A percentile compares a stretch with the other conserved stretches of the same genome.
Evolutionary conservation across 202 grass and related monocot genomes (phyloP).

Genomic region (Schoenoplectus tabernaemontani): DNA sequence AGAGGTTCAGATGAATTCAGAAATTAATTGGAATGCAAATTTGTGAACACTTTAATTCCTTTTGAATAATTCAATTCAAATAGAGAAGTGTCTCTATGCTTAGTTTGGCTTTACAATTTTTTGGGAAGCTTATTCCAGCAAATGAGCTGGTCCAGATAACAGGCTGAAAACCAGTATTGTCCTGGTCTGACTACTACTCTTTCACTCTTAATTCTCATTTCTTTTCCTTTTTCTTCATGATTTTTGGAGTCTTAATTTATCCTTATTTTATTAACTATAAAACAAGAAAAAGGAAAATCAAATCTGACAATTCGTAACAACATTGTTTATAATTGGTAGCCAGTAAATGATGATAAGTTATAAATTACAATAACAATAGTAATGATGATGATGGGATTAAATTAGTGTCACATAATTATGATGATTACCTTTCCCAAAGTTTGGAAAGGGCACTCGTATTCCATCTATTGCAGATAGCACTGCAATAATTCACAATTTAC

Average conservation of each 20-base stretch:
- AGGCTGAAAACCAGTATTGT: background rate
- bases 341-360: background rate
- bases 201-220: background rate
- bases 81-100: background rate
- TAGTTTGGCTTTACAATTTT: background rate
- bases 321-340: background rate
- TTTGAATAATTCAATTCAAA: background rate
- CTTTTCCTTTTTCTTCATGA: background rate
- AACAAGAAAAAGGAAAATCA: background rate
- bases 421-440: constrained; percentile 23
- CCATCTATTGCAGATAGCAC: constrained; percentile 40
- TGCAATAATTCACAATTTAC: constrained; percentile 2
- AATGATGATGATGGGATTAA: background rate
- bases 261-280: background rate
- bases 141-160: background rate
- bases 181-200: background rate
- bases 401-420: background rate
- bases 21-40: background rate
- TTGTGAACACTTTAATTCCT: background rate
- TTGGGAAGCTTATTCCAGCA: background rate
- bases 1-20: background rate
- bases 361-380: background rate
- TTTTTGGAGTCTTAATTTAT: background rate
- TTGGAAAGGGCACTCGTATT: constrained; percentile 26
- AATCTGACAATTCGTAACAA: background rate